Conservation (phyloP, 768 basidiomycete genomes). For the Leccinum boreale region DNA sequence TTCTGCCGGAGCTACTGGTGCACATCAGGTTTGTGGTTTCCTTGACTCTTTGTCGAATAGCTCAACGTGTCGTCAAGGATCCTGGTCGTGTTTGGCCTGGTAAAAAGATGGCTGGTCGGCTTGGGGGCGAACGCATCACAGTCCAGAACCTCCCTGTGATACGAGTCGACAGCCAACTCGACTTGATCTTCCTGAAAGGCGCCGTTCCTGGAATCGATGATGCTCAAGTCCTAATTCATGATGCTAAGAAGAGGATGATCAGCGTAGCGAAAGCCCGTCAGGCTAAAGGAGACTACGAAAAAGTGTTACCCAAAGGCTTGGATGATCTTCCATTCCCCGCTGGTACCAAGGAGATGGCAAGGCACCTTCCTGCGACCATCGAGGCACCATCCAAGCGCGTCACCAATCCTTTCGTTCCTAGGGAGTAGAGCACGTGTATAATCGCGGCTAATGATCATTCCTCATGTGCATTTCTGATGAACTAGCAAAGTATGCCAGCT, state of each 20-base stretch:
- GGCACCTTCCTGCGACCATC: conserved; percentile 58
- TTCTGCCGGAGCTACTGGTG: conserved; percentile 88
- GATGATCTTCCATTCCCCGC: conserved; percentile 89
- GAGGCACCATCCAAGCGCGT: conserved; percentile 69
- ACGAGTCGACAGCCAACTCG: conserved; percentile 80
- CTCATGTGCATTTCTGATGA: conserved; percentile 1
- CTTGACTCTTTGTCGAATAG: background rate
- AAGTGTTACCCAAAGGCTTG: conserved; percentile 79
- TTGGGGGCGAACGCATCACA: conserved; percentile 82
- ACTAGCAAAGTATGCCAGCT: background rate
- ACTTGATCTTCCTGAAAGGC: conserved; percentile 91
- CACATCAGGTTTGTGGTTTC: conserved; percentile 71
- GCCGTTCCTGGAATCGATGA: conserved; percentile 88
- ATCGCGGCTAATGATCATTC: conserved; percentile 2
- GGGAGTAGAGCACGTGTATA: conserved; percentile 43
- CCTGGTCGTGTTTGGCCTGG: conserved; percentile 96
- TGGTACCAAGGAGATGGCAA: conserved; percentile 76
- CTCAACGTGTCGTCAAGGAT: conserved; percentile 51
- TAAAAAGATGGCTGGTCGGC: conserved; percentile 96
- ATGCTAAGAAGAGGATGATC: conserved; percentile 87
- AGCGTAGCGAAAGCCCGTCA: conserved; percentile 60
- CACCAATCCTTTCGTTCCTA: conserved; percentile 78
- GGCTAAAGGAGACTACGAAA: conserved; percentile 68
- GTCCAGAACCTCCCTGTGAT: conserved; percentile 86
- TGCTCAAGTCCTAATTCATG: conserved; percentile 78